A percentile compares a stretch with the other conserved stretches of the same genome.
phyloP scores from a whole-genome alignment of 2,329 filamentous ascomycete species.

The Fusarium mundagurra region DNA sequence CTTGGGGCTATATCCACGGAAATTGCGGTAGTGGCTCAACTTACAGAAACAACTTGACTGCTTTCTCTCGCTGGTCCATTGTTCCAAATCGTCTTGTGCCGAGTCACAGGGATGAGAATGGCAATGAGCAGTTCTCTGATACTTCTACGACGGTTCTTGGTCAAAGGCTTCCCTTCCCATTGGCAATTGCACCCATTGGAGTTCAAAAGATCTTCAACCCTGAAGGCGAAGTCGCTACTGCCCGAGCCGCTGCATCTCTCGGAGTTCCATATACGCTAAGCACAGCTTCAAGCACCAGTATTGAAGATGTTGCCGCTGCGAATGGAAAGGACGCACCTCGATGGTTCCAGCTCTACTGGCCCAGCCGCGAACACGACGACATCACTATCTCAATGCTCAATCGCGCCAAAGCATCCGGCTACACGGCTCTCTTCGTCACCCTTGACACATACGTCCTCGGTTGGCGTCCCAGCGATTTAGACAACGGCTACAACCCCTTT shows the following conservation, averaged over 20 bases:
- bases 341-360: slow-evolving; percentile 32
- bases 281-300: slow-evolving; percentile 24
- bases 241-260: slow-evolving; percentile 1
- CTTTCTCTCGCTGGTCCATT: slow-evolving; percentile 7
- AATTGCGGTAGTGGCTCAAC: slow-evolving; percentile 25
- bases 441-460: slow-evolving; percentile 14
- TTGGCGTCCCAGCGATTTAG: slow-evolving; percentile 14
- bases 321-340: slow-evolving; percentile 1
- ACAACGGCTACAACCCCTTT: slow-evolving; percentile 31
- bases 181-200: slow-evolving; percentile 17
- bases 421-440: slow-evolving; percentile 4
- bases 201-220: slow-evolving; percentile 29
- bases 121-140: slow-evolving; percentile 20
- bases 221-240: slow-evolving; percentile 6
- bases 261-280: slow-evolving; percentile 10
- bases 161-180: slow-evolving; percentile 7
- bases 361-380: slow-evolving; percentile 18
- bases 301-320: slow-evolving; percentile 20
- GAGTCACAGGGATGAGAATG: slow-evolving; percentile 13
- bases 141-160: slow-evolving; percentile 12
- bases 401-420: slow-evolving; percentile 2
- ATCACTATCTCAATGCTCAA: slow-evolving; percentile 22
- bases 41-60: slow-evolving; percentile 14
- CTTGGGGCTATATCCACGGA: slow-evolving; percentile 27
- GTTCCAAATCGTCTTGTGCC: slow-evolving; percentile 11